A percentile compares a stretch with the other conserved stretches of the same genome.
Evolutionary conservation across 805 yeast genomes (phyloP).

Genomic region (Spencermartinsiella europaea): DNA sequence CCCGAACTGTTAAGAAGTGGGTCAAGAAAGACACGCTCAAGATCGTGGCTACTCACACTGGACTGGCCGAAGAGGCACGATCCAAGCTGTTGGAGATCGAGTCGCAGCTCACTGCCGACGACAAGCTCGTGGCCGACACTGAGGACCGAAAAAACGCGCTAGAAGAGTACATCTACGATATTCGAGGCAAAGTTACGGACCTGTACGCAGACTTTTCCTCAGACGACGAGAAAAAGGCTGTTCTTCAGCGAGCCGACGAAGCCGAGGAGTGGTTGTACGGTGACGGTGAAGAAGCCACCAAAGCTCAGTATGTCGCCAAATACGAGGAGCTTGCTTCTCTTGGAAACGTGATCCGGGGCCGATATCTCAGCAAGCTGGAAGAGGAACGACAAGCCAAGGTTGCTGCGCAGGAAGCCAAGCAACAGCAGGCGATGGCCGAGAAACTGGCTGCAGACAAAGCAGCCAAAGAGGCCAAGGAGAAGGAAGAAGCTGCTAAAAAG

Average conservation of each 20-base stretch:
- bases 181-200: conserved; percentile 95
- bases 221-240: conserved; percentile 80
- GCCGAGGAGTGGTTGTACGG: conserved; percentile 99
- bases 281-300: conserved; percentile 93
- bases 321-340: conserved; percentile 93
- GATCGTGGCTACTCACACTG: conserved; percentile 50
- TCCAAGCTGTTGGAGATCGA: conserved; percentile 73
- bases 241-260: conserved; percentile 65
- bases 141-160: conserved; percentile 98
- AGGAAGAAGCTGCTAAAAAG: conserved; percentile 26
- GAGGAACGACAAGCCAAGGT: conserved; percentile 87
- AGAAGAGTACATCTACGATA: conserved; percentile 96
- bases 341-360: conserved; percentile 93
- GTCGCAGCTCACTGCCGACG: conserved; percentile 77
- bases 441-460: conserved; percentile 75
- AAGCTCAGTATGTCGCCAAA: conserved; percentile 96
- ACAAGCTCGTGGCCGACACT: conserved; percentile 95
- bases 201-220: conserved; percentile 83
- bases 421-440: conserved; percentile 77
- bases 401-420: conserved; percentile 82
- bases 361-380: conserved; percentile 91
- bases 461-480: conserved; percentile 40
- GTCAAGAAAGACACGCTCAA: conserved; percentile 82
- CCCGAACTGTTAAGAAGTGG: conserved; percentile 83
- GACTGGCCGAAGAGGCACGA: conserved; percentile 58